Conservation (phyloP, 108 stramenopile species). For the Bacterosira constricta region DNA sequence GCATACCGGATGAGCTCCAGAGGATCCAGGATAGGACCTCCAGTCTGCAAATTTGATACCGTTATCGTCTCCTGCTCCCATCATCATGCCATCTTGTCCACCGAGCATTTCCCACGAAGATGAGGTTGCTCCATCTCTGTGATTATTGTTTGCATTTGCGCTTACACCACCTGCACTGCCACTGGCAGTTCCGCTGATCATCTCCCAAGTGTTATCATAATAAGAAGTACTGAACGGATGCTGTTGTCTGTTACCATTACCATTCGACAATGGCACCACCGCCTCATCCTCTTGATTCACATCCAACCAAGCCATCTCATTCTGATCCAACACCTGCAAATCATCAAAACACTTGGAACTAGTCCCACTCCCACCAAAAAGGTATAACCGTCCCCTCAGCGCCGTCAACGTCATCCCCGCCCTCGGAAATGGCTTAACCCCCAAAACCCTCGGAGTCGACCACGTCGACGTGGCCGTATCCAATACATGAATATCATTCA, state of each 20-base stretch:
- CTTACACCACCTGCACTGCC: not conserved
- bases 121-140: not conserved
- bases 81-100: conserved; percentile 45
- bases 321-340: conserved; percentile 89
- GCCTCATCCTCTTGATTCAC: conserved; percentile 60
- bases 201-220: conserved; percentile 7
- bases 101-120: conserved; percentile 20
- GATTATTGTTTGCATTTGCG: not conserved
- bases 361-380: conserved; percentile 91
- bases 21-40: conserved; percentile 51
- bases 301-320: conserved; percentile 90
- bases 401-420: conserved; percentile 94
- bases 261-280: not conserved
- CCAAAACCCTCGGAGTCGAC: conserved; percentile 71
- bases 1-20: conserved; percentile 13
- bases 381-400: conserved; percentile 79
- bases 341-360: conserved; percentile 92
- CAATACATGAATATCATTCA: conserved; percentile 93
- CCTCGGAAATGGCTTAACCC: conserved; percentile 87
- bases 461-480: conserved; percentile 80
- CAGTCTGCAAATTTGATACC: conserved; percentile 57
- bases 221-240: not conserved
- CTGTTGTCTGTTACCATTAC: conserved; percentile 10
- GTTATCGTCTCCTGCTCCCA: conserved; percentile 12
- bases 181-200: not conserved